Conservation (phyloP, 805 yeast species). For the Kregervanrija delftensis region DNA sequence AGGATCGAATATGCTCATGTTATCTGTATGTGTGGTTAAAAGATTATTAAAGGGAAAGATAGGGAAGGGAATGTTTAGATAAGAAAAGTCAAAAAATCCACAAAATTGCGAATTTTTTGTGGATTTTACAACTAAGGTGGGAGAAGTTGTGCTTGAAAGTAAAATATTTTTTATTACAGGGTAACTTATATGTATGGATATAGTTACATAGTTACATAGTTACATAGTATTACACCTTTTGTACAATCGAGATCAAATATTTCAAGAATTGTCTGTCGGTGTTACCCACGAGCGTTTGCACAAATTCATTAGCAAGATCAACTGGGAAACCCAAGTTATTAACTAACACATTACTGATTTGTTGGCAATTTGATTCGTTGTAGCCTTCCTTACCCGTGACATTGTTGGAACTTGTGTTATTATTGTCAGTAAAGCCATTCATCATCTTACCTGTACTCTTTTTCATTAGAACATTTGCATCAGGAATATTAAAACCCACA, state of each 20-base stretch:
- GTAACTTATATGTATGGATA: not conserved
- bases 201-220: not conserved
- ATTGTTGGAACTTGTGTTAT: conserved; percentile 35
- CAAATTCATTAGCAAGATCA: conserved; percentile 53
- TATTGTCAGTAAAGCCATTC: conserved; percentile 1
- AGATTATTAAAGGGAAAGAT: too few species aligned
- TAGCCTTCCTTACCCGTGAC: conserved; percentile 10
- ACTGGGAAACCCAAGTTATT: conserved; percentile 57
- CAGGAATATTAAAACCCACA: conserved; percentile 28
- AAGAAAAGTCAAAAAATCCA: too few species aligned
- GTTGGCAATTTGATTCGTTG: conserved; percentile 26
- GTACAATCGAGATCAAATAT: conserved; percentile 41
- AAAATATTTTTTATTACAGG: not conserved
- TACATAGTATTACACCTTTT: conserved; percentile 2
- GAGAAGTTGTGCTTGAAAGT: too few species aligned
- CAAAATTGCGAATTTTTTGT: too few species aligned
- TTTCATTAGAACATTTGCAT: conserved; percentile 18
- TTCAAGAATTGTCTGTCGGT: conserved; percentile 65
- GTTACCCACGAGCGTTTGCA: conserved; percentile 46
- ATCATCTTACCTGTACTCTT: conserved; percentile 5
- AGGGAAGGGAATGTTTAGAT: too few species aligned
- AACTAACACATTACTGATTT: conserved; percentile 31
- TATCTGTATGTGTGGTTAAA: too few species aligned
- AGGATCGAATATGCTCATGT: too few species aligned
- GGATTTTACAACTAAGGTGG: too few species aligned